Percentiles rank a stretch among this genome's conserved stretches.
phyloP scores from a whole-genome alignment of 225 moss, liverwort and hornwort species.

The Pleurozium schreberi region DNA sequence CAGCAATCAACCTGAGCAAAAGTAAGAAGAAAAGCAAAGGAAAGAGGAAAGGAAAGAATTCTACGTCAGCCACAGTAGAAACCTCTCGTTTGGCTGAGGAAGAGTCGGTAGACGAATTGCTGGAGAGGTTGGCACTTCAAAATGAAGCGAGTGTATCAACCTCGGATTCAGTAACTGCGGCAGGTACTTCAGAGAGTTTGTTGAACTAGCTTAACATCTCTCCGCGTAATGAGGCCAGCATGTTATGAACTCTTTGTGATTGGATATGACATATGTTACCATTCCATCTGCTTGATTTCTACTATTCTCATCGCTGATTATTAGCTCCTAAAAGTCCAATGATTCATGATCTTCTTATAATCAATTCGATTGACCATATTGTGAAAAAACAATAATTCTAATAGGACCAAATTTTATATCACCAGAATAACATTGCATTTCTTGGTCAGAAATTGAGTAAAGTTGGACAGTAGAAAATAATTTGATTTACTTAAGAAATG shows the following conservation, averaged over 20 bases:
- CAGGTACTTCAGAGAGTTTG: conserved; percentile 11
- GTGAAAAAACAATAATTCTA: background rate
- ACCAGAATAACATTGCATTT: background rate
- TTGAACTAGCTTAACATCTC: background rate
- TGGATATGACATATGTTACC: background rate
- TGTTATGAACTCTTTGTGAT: background rate
- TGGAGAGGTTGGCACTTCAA: conserved; percentile 47
- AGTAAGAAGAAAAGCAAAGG: conserved; percentile 66
- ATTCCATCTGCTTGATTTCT: background rate
- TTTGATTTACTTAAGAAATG: background rate
- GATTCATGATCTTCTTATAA: background rate
- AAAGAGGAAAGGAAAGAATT: conserved; percentile 57
- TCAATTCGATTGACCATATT: background rate
- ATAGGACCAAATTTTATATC: background rate
- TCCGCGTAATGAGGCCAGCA: background rate
- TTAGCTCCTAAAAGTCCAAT: background rate
- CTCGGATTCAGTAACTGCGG: conserved; percentile 11
- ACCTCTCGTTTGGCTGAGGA: conserved; percentile 20
- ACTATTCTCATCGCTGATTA: background rate
- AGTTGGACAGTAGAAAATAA: background rate
- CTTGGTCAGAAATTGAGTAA: background rate
- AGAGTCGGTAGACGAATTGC: conserved; percentile 62
- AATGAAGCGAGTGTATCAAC: conserved; percentile 36
- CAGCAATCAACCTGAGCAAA: conserved; percentile 28
- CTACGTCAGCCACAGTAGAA: background rate